phyloP scores from a whole-genome alignment of 306 rosid species.

The Lathyrus oleraceus region DNA sequence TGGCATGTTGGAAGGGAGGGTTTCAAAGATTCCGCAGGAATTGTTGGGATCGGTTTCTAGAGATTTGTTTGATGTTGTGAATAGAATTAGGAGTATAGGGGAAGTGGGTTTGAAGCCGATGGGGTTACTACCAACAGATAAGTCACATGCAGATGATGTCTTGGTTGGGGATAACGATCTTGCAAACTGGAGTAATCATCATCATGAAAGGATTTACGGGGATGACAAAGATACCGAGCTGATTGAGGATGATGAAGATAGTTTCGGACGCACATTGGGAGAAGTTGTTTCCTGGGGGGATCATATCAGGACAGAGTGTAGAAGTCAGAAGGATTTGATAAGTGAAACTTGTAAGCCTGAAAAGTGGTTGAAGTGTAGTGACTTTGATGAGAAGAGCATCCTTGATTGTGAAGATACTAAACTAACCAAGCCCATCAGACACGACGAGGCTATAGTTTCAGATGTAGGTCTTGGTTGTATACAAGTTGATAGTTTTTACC shows the following conservation, averaged over 20 bases:
- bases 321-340: slow-evolving; percentile 72
- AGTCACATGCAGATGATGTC: slow-evolving; percentile 69
- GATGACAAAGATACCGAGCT: slow-evolving; percentile 84
- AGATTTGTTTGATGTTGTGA: slow-evolving; percentile 75
- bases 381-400: slow-evolving; percentile 83
- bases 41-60: slow-evolving; percentile 72
- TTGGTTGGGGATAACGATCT: slow-evolving; percentile 91
- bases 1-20: slow-evolving; percentile 73
- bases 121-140: slow-evolving; percentile 58
- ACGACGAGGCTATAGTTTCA: slow-evolving; percentile 74
- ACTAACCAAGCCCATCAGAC: slow-evolving; percentile 82
- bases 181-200: slow-evolving; percentile 92
- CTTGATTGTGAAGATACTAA: slow-evolving; percentile 94
- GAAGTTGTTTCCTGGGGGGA: slow-evolving; percentile 98
- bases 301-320: slow-evolving; percentile 78
- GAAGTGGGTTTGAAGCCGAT: slow-evolving; percentile 61
- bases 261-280: slow-evolving; percentile 81
- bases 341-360: slow-evolving; percentile 81
- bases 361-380: slow-evolving; percentile 94
- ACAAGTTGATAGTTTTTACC: slow-evolving; percentile 96
- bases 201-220: slow-evolving; percentile 74
- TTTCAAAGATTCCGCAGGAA: slow-evolving; percentile 64
- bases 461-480: slow-evolving; percentile 94
- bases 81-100: slow-evolving; percentile 71
- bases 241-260: slow-evolving; percentile 93